Percentiles rank a stretch among this genome's conserved stretches.
Evolutionary conservation across 768 basidiomycete species (phyloP).

Genomic region (Trametes cingulata): DNA sequence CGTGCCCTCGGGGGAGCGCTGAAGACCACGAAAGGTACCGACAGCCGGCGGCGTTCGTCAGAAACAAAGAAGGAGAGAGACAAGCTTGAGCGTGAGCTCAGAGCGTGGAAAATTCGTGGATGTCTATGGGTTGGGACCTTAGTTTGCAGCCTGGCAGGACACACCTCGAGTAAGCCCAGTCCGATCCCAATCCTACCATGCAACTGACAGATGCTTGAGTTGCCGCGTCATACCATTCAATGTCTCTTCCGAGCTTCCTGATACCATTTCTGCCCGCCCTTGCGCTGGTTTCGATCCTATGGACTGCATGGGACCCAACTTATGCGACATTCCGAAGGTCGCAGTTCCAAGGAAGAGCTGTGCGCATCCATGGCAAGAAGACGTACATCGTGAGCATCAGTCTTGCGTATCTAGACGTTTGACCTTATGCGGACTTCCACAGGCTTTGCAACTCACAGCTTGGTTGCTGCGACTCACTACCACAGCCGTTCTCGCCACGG

Average conservation of each 20-base stretch:
- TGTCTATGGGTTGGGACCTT: constrained; percentile 60
- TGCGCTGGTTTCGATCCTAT: constrained; percentile 61
- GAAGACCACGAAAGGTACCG: constrained; percentile 44
- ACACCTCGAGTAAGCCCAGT: constrained; percentile 23
- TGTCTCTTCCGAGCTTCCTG: constrained; percentile 1
- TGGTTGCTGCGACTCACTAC: constrained; percentile 62
- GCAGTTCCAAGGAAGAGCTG: constrained; percentile 68
- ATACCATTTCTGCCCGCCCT: constrained; percentile 45
- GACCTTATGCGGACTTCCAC: not conserved
- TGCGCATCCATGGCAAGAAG: constrained; percentile 65
- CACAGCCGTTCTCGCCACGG: constrained; percentile 44
- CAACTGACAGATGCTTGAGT: constrained; percentile 4
- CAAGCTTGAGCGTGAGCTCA: constrained; percentile 49
- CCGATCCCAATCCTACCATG: not conserved
- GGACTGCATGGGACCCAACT: constrained; percentile 88
- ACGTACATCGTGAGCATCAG: constrained; percentile 56
- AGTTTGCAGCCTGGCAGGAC: constrained; percentile 20
- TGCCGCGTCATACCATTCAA: constrained; percentile 5
- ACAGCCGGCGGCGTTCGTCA: constrained; percentile 50
- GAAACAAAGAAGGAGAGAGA: constrained; percentile 42
- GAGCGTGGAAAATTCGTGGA: constrained; percentile 72
- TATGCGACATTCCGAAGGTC: constrained; percentile 62
- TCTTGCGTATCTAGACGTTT: not conserved
- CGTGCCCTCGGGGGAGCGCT: constrained; percentile 69
- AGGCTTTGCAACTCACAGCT: constrained; percentile 59